A percentile compares a stretch with the other conserved stretches of the same genome.
Conservation (phyloP, 2,329 filamentous ascomycete genomes). For the Colletotrichum filicis region DNA sequence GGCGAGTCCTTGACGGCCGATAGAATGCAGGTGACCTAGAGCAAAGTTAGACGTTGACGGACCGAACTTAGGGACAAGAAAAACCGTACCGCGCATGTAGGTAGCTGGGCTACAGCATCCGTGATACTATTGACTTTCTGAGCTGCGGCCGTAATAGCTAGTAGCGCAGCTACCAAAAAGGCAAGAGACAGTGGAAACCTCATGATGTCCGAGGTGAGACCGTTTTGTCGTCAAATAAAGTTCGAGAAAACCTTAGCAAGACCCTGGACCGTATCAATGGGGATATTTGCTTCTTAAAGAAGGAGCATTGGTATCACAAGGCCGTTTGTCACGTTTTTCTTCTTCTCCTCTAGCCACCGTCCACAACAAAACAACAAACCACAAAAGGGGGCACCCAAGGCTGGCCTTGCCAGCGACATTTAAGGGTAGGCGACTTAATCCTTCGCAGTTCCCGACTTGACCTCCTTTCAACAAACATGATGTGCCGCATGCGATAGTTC, state of each 20-base stretch:
- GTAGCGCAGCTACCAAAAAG: conserved; percentile 1
- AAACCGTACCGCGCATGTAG: conserved; percentile 44
- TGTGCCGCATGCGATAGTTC: conserved; percentile 23
- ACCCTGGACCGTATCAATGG: background rate
- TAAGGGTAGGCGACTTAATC: background rate
- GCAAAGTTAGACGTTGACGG: background rate
- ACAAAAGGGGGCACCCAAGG: background rate
- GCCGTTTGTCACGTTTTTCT: background rate
- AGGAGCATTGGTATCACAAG: background rate
- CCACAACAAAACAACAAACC: background rate
- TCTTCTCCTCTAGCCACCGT: background rate
- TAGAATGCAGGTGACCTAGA: conserved; percentile 18
- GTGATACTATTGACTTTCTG: conserved; percentile 19
- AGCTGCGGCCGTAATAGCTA: background rate
- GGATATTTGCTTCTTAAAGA: background rate
- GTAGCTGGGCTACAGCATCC: conserved; percentile 38
- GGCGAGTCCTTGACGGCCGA: conserved; percentile 13
- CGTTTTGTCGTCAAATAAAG: background rate
- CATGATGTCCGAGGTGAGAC: conserved; percentile 5
- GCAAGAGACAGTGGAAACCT: background rate
- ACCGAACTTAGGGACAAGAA: background rate
- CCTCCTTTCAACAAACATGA: conserved; percentile 5
- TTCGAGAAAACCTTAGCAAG: background rate
- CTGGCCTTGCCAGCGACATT: background rate
- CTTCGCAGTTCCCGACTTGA: background rate